These are phyloP conservation scores for Skeletonema potamos DNA, from an alignment of 108 stramenopile genomes.

Conservation along the genomic window DNA sequence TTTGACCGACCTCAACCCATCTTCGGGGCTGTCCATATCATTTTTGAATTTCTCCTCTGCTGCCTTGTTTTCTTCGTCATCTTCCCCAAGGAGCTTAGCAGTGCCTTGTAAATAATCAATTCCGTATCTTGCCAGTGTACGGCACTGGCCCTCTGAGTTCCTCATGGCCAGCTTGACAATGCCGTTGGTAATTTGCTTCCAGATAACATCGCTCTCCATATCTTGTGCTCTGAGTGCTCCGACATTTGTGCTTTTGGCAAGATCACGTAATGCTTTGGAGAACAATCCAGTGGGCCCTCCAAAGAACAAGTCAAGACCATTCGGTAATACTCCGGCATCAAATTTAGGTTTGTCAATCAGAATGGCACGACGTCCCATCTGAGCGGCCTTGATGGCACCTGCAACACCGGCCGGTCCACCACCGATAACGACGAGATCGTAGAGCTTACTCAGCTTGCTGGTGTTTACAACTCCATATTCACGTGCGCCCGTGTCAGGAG, in stretches of 20 bases:
- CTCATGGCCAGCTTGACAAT: constrained; percentile 17
- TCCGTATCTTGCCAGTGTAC: constrained; percentile 5
- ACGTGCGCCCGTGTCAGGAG: not conserved
- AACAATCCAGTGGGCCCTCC: constrained; percentile 31
- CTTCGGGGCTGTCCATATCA: constrained; percentile 12
- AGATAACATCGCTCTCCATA: constrained; percentile 15
- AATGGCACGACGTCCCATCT: constrained; percentile 20
- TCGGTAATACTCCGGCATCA: constrained; percentile 9
- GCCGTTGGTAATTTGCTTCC: constrained; percentile 19
- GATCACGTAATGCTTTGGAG: constrained; percentile 28
- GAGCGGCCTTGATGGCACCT: constrained; percentile 43
- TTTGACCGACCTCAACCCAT: constrained; percentile 9
- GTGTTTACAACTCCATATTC: constrained; percentile 14
- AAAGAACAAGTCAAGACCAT: constrained; percentile 25
- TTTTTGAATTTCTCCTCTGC: constrained; percentile 5
- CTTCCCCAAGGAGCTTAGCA: constrained; percentile 14
- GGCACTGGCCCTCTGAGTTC: constrained; percentile 12
- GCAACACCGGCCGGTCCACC: constrained; percentile 78
- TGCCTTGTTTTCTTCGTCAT: not conserved
- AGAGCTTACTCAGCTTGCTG: constrained; percentile 27
- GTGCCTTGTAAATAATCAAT: constrained; percentile 21
- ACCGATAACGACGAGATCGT: constrained; percentile 76
- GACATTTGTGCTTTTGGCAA: constrained; percentile 13
- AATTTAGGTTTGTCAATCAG: constrained; percentile 25
- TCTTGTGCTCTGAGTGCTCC: constrained; percentile 8